These are phyloP conservation scores for Serendipita sp. DNA, from an alignment of 768 basidiomycete genomes.

Conservation along the genomic window DNA sequence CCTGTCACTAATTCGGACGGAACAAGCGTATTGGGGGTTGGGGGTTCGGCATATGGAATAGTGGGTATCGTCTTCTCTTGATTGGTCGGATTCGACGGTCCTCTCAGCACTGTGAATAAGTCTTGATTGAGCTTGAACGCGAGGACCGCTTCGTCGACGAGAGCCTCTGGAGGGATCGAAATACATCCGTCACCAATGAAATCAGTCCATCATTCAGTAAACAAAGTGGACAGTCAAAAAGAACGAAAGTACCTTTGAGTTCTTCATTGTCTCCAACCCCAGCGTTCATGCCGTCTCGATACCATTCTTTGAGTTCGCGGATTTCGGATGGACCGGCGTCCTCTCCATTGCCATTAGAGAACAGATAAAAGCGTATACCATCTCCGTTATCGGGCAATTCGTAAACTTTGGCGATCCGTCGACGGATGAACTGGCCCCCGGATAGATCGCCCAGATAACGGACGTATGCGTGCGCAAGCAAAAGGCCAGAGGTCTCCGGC, in stretches of 20 bases:
- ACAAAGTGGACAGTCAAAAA: background rate
- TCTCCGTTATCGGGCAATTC: conserved; percentile 36
- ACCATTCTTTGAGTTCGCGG: conserved; percentile 62
- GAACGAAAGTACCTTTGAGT: conserved; percentile 25
- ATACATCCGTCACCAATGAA: background rate
- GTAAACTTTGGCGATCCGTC: conserved; percentile 51
- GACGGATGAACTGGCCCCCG: conserved; percentile 57
- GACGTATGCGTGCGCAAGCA: conserved; percentile 70
- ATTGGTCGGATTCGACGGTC: background rate
- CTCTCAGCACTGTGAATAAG: conserved; percentile 27
- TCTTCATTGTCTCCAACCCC: conserved; percentile 27
- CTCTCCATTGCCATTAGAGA: conserved; percentile 36
- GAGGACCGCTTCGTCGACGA: conserved; percentile 32
- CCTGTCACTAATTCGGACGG: too few species aligned
- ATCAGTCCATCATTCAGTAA: background rate
- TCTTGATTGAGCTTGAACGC: conserved; percentile 35
- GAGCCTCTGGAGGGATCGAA: conserved; percentile 20
- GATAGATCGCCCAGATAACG: conserved; percentile 69
- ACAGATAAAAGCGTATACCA: conserved; percentile 55
- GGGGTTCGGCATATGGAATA: too few species aligned
- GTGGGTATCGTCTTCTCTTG: too few species aligned
- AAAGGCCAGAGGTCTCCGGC: conserved; percentile 14
- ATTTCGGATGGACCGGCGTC: conserved; percentile 40
- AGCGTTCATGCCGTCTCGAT: conserved; percentile 37
- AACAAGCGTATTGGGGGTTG: too few species aligned